Conservation (phyloP, 2,329 filamentous ascomycete species). For the Epichloe glyceriae region DNA sequence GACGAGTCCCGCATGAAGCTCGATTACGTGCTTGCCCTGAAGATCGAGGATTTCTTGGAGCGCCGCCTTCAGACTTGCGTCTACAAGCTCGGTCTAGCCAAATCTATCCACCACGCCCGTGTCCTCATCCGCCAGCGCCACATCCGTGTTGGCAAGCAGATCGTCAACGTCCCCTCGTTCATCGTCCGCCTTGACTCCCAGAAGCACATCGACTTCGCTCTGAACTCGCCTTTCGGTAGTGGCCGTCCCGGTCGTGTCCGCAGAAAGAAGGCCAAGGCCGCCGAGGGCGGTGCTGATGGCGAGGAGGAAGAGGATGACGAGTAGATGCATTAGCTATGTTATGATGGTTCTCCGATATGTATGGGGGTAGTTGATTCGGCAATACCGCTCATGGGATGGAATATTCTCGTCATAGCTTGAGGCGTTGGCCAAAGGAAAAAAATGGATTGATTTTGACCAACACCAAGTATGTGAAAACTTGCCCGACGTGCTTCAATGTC, state of each 20-base stretch:
- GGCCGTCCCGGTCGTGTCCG: constrained; percentile 94
- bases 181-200: constrained; percentile 99
- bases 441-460: constrained; percentile 28
- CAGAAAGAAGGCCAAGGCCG: constrained; percentile 99
- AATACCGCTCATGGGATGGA: constrained; percentile 25
- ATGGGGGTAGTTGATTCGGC: constrained; percentile 18
- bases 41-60: constrained; percentile 99
- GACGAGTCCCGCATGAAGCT: constrained; percentile 99
- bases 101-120: constrained; percentile 99
- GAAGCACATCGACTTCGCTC: constrained; percentile 99
- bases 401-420: constrained; percentile 33
- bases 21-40: constrained; percentile 99
- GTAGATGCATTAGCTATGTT: constrained; percentile 31
- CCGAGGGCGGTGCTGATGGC: constrained; percentile 68
- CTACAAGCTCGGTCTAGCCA: constrained; percentile 99
- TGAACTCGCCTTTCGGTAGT: constrained; percentile 95
- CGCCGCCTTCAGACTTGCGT: constrained; percentile 98
- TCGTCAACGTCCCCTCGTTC: constrained; percentile 99
- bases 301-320: constrained; percentile 81
- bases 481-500: background rate
- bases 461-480: constrained; percentile 7
- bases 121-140: constrained; percentile 99
- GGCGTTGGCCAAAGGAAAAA: constrained; percentile 39
- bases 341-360: constrained; percentile 18
- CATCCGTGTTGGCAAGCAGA: constrained; percentile 99